These are phyloP conservation scores for Dryadomyces sulphureus DNA, from an alignment of 2,329 filamentous ascomycete genomes.

Conservation along the genomic window DNA sequence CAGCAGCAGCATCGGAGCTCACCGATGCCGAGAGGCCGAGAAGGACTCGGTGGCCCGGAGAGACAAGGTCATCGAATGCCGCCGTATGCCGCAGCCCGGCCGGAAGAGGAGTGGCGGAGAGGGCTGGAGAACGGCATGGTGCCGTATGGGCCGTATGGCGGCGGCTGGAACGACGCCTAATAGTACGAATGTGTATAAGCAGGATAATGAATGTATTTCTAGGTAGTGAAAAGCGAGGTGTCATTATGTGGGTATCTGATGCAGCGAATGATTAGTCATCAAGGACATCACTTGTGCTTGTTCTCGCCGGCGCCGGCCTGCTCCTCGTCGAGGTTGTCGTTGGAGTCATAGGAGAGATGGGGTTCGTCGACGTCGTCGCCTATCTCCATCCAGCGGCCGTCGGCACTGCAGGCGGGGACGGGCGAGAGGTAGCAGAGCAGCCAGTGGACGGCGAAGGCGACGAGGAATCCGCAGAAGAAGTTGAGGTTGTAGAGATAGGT, in stretches of 20 bases:
- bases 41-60: not conserved
- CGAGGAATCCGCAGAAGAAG: slow-evolving; percentile 73
- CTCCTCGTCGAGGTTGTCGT: not conserved
- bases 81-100: not conserved
- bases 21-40: not conserved
- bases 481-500: slow-evolving; percentile 82
- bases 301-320: not conserved
- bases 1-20: not conserved
- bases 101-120: not conserved
- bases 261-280: too few relatives aligned
- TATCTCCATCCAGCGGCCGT: slow-evolving; percentile 56
- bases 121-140: not conserved
- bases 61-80: not conserved
- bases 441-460: slow-evolving; percentile 55
- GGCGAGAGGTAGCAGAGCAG: slow-evolving; percentile 53
- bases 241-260: too few relatives aligned
- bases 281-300: too few relatives aligned
- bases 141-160: not conserved
- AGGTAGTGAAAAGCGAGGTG: not conserved
- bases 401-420: slow-evolving; percentile 55
- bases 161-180: slow-evolving; percentile 1
- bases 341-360: slow-evolving; percentile 27
- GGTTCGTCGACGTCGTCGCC: slow-evolving; percentile 46
- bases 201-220: not conserved
- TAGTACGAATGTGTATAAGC: not conserved